Evolutionary conservation across 2,329 filamentous ascomycete species (phyloP).

Genomic region (Coleophoma cylindrospora): DNA sequence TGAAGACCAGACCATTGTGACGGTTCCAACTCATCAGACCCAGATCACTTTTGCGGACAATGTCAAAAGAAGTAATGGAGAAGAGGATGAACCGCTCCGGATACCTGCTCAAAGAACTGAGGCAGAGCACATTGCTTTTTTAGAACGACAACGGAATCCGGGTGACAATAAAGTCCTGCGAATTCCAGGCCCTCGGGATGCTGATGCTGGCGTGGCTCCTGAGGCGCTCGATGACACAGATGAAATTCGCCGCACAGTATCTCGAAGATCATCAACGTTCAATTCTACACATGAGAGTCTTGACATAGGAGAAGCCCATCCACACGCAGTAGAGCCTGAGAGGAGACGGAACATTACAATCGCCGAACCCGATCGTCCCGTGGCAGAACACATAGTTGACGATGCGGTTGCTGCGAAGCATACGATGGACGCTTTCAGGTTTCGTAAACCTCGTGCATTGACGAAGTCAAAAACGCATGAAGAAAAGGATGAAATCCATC

Average conservation of each 20-base stretch:
- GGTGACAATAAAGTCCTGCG: slow-evolving; percentile 71
- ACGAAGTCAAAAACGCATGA: slow-evolving; percentile 28
- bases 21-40: slow-evolving; percentile 6
- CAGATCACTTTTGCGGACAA: slow-evolving; percentile 62
- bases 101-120: slow-evolving; percentile 50
- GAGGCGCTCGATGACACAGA: slow-evolving; percentile 41
- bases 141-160: slow-evolving; percentile 75
- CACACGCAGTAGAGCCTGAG: slow-evolving; percentile 5
- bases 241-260: slow-evolving; percentile 8
- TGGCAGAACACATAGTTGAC: slow-evolving; percentile 23
- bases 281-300: slow-evolving; percentile 7
- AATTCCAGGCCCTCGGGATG: slow-evolving; percentile 89
- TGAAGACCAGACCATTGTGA: neutral
- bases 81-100: slow-evolving; percentile 43
- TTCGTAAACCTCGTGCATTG: slow-evolving; percentile 36
- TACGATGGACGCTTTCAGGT: slow-evolving; percentile 28
- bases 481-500: slow-evolving; percentile 15
- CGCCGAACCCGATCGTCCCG: slow-evolving; percentile 14
- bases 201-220: slow-evolving; percentile 75
- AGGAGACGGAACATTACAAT: slow-evolving; percentile 24
- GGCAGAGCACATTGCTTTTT: slow-evolving; percentile 81
- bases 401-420: slow-evolving; percentile 16
- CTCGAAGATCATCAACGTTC: slow-evolving; percentile 13
- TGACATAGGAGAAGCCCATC: slow-evolving; percentile 9
- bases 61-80: slow-evolving; percentile 53